Evolutionary conservation across 371 early-diverging fungal species (phyloP).

Genomic region (Mucor piriformis): DNA sequence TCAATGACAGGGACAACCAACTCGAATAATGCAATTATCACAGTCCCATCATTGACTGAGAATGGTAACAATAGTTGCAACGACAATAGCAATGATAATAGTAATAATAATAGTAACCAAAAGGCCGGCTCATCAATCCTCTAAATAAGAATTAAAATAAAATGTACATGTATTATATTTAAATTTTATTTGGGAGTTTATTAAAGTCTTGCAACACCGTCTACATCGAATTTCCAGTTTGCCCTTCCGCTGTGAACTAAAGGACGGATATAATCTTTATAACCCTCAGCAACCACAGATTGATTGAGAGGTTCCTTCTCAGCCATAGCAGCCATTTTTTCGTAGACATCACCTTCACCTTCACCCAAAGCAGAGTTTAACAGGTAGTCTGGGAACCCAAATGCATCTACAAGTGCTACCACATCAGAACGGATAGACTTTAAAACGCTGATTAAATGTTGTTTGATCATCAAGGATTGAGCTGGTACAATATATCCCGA

Average conservation of each 20-base stretch:
- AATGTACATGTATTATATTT: too few relatives aligned
- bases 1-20: neutral
- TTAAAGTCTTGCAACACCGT: conserved; percentile 44
- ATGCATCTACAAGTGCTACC: conserved; percentile 73
- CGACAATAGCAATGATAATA: neutral
- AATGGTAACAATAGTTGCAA: neutral
- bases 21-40: neutral
- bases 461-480: conserved; percentile 54
- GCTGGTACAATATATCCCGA: conserved; percentile 52
- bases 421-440: conserved; percentile 70
- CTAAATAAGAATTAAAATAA: neutral
- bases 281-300: conserved; percentile 47
- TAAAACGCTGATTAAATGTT: conserved; percentile 45
- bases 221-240: conserved; percentile 35
- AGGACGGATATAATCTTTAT: conserved; percentile 59
- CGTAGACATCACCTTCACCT: conserved; percentile 74
- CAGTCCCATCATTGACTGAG: neutral
- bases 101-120: neutral
- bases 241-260: conserved; percentile 46
- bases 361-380: conserved; percentile 76
- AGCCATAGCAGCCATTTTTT: conserved; percentile 66
- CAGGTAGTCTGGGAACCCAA: conserved; percentile 70
- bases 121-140: neutral
- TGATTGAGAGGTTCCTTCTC: conserved; percentile 73
- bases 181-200: too few relatives aligned